These are phyloP conservation scores for Gentiana straminea DNA, from an alignment of 257 asterid species.

Conservation along the genomic window DNA sequence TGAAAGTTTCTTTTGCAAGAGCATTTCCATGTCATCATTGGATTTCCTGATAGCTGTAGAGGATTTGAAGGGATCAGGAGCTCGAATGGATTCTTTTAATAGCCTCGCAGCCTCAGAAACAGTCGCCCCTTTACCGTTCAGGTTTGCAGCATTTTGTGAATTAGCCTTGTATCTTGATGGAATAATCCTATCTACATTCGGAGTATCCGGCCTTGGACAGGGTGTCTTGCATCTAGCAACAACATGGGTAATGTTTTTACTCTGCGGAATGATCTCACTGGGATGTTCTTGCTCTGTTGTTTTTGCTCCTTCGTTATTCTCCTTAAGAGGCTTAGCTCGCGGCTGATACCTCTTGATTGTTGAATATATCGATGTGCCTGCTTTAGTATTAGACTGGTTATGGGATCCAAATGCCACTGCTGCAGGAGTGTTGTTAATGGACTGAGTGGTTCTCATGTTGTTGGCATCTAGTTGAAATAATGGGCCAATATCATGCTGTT, in stretches of 20 bases:
- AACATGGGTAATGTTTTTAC: background rate
- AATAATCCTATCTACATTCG: constrained; percentile 41
- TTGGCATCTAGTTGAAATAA: too few relatives aligned
- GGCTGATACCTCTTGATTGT: constrained; percentile 19
- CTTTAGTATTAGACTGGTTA: too few relatives aligned
- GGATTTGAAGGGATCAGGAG: constrained; percentile 2
- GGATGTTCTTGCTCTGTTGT: constrained; percentile 18
- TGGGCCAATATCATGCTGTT: background rate
- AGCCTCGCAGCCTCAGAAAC: constrained; percentile 62
- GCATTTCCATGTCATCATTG: constrained; percentile 9
- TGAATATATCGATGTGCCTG: background rate
- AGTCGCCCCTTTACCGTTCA: constrained; percentile 16
- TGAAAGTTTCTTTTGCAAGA: constrained; percentile 26
- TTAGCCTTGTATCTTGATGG: constrained; percentile 52
- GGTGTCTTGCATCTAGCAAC: constrained; percentile 14
- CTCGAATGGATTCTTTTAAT: constrained; percentile 52
- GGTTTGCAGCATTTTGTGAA: constrained; percentile 20
- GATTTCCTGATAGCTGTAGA: background rate
- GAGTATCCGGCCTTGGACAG: constrained; percentile 51
- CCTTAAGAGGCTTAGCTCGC: constrained; percentile 17
- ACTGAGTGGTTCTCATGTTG: too few relatives aligned
- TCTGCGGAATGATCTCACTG: constrained; percentile 10
- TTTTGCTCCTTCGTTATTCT: constrained; percentile 23
- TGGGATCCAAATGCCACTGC: too few relatives aligned
- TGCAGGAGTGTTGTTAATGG: too few relatives aligned